phyloP scores from a whole-genome alignment of 2,329 filamentous ascomycete genomes.

The Ceratocystis colombiana region DNA sequence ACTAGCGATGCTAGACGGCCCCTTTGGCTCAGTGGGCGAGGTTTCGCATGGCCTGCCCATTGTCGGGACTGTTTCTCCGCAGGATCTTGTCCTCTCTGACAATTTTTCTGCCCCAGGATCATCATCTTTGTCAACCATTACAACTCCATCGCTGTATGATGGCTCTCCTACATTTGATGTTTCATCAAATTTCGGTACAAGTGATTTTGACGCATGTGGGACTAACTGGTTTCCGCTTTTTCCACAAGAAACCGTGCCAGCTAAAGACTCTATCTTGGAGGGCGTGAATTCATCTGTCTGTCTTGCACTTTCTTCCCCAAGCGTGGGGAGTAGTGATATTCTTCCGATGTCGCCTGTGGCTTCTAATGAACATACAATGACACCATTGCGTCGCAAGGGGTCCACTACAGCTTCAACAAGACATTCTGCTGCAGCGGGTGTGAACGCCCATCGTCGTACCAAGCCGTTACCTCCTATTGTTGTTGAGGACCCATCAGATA shows the following conservation, averaged over 20 bases:
- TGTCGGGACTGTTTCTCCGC: constrained; percentile 68
- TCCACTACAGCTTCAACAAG: constrained; percentile 33
- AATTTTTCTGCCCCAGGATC: constrained; percentile 72
- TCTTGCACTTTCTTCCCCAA: constrained; percentile 19
- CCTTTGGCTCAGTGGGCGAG: constrained; percentile 33
- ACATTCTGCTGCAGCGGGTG: constrained; percentile 60
- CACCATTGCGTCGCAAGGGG: constrained; percentile 19
- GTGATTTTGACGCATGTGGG: constrained; percentile 46
- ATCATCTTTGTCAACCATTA: constrained; percentile 69
- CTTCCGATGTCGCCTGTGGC: constrained; percentile 16
- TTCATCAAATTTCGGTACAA: constrained; percentile 62
- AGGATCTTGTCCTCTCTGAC: constrained; percentile 64
- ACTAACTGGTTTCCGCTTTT: constrained; percentile 66
- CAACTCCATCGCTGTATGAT: constrained; percentile 69
- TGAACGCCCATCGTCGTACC: constrained; percentile 63
- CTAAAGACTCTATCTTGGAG: constrained; percentile 28
- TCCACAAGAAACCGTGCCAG: constrained; percentile 37
- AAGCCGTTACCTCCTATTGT: constrained; percentile 72
- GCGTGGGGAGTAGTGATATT: not conserved
- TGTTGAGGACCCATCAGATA: constrained; percentile 62
- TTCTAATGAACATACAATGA: not conserved
- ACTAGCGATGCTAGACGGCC: constrained; percentile 47
- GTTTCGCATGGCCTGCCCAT: constrained; percentile 33
- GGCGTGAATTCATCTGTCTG: constrained; percentile 21
- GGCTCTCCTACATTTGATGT: constrained; percentile 61